Evolutionary conservation across 371 early-diverging fungal genomes (phyloP), one percentile per base, ranked within the genome.

Genomic region (Rhizopus sp.): DNA sequence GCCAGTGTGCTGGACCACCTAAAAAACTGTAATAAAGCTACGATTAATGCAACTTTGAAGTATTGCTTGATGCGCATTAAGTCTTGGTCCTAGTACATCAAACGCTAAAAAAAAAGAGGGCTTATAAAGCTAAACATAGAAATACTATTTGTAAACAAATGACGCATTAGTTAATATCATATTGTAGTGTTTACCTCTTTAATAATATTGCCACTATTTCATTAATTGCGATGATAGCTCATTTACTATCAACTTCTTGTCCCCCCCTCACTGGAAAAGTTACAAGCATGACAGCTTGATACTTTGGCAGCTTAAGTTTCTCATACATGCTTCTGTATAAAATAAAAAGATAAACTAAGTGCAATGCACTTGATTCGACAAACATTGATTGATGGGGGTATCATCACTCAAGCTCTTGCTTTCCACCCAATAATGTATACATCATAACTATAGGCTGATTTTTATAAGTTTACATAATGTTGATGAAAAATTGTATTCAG

Each of bases 251-350:
- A 29, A 46, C 46, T 46, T 46, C 46, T 29, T 46, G 46, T 23
- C 46, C 46, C 46, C 29, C 35, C 35, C 29, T 29, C 46, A 46
- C 46, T 46, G 46, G 46, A 46, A 46, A 46, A 46, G 46, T 29
- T 46, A 46, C 46, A 46, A 46, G 46, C 46, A 46, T 46, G 46
- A 46, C 15, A 46, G 46, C 46, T 46, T 46, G 46, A 46, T 46
- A 46, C 46, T 46, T 46, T 46, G 46, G 46, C 46, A 46, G 46
- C 29, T 46, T 46, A 35, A 35, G 35, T 35, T 35, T 35, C 35
- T 35, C 35, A 35, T 35, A 35, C 35, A 35, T 35, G 35, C 35
- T 35, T 35, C 35, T 35, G 35, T 35, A 35, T 35, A 35, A 35
- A 35, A 35, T 35, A 35, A 35, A 35, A 35, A 35, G 35, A 35